Conservation (phyloP, 108 stramenopile genomes). For the Discostella stelligeroides region DNA sequence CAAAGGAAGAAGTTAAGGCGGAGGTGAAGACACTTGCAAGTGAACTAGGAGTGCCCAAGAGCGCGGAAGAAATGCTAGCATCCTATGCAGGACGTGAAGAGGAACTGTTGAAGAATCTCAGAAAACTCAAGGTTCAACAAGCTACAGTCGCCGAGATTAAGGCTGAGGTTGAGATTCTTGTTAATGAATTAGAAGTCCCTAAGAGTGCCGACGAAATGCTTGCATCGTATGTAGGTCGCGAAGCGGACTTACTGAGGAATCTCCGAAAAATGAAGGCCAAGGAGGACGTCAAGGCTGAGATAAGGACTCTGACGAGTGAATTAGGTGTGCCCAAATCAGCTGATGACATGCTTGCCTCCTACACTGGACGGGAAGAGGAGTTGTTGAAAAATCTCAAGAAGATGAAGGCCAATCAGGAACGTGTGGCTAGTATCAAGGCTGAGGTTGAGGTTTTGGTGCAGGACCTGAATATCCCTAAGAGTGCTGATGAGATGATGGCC, state of each 20-base stretch:
- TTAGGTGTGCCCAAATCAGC: constrained; percentile 4
- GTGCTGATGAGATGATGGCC: constrained; percentile 8
- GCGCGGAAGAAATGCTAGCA: constrained; percentile 7
- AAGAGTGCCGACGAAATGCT: neutral
- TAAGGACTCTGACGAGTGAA: neutral
- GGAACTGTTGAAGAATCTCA: constrained; percentile 4
- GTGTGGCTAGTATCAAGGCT: constrained; percentile 4
- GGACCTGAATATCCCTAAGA: neutral
- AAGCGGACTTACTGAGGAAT: neutral
- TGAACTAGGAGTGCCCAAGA: constrained; percentile 3
- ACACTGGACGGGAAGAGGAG: constrained; percentile 18
- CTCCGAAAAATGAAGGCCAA: neutral
- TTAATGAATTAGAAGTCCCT: neutral
- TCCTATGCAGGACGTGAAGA: constrained; percentile 1
- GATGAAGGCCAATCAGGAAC: constrained; percentile 18
- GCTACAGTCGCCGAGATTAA: neutral
- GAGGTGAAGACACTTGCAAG: constrained; percentile 3
- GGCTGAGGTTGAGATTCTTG: neutral
- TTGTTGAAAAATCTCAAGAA: constrained; percentile 17
- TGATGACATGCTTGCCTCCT: constrained; percentile 17
- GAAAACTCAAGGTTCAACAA: neutral
- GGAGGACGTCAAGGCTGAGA: neutral
- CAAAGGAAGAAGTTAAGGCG: constrained; percentile 7
- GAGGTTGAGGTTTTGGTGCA: constrained; percentile 1
- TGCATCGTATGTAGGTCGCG: neutral